Evolutionary conservation across 1,139 yeast genomes (phyloP).

Genomic region (Scheffersomyces quercinus): DNA sequence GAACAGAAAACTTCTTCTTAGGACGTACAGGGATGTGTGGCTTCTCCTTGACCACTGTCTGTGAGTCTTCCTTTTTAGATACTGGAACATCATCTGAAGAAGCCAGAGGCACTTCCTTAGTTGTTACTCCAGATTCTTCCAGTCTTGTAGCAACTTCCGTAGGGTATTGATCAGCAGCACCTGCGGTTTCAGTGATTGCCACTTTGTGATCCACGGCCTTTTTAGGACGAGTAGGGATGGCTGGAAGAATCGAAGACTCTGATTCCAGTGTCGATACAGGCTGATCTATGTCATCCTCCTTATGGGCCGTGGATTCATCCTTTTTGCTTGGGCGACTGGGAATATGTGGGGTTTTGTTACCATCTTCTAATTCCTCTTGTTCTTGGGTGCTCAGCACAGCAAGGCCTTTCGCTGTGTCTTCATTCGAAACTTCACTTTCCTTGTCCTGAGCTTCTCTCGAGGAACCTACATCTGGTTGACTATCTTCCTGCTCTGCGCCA

Average conservation of each 20-base stretch:
- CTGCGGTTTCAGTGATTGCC: too few species aligned
- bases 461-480: background rate
- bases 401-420: background rate
- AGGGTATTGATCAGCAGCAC: too few species aligned
- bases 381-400: too few species aligned
- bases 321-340: background rate
- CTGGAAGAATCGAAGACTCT: constrained; percentile 7
- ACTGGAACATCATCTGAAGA: background rate
- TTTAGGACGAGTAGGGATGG: constrained; percentile 17
- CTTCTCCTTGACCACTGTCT: background rate
- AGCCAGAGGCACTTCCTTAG: background rate
- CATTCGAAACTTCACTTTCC: background rate
- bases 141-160: too few species aligned
- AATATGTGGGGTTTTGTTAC: background rate
- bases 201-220: background rate
- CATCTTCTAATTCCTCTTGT: background rate
- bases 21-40: constrained; percentile 7
- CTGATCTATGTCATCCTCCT: background rate
- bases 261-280: background rate
- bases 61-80: background rate
- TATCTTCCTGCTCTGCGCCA: background rate
- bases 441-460: background rate
- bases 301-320: background rate
- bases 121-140: background rate
- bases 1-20: background rate